Percentiles rank a stretch among this genome's conserved stretches.
phyloP scores from a whole-genome alignment of 306 rosid species.

The Citrullus mucosospermus region DNA sequence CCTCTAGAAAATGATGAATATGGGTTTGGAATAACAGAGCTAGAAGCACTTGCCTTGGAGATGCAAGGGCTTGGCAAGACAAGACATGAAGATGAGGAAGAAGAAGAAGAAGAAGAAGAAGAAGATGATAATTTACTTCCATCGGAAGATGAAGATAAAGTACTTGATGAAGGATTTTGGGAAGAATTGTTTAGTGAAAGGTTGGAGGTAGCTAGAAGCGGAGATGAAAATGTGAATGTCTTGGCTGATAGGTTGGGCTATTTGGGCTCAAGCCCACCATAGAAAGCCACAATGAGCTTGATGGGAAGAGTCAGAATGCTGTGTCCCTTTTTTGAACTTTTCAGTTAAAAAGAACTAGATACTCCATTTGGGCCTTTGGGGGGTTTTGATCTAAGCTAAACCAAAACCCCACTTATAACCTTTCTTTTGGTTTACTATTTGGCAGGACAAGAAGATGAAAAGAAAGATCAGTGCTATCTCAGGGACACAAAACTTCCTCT shows the following conservation, averaged over 20 bases:
- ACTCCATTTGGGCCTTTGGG: background rate
- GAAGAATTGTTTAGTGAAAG: constrained; percentile 32
- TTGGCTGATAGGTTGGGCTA: constrained; percentile 42
- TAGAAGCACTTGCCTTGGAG: constrained; percentile 68
- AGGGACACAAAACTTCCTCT: background rate
- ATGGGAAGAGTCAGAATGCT: background rate
- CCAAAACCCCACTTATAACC: background rate
- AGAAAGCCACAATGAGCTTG: background rate
- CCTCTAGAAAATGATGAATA: constrained; percentile 30
- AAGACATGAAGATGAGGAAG: constrained; percentile 23
- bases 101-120: constrained; percentile 3
- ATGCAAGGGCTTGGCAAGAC: constrained; percentile 57
- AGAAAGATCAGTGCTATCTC: background rate
- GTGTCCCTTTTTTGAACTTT: background rate
- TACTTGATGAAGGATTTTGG: constrained; percentile 53
- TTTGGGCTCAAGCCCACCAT: constrained; percentile 44
- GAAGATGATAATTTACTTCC: constrained; percentile 12
- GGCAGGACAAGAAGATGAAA: background rate
- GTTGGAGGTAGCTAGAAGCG: constrained; percentile 27
- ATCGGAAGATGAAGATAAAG: constrained; percentile 39
- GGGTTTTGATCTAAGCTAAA: background rate
- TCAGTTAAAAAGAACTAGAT: background rate
- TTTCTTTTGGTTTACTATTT: background rate
- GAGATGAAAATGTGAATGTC: constrained; percentile 39
- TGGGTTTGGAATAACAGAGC: constrained; percentile 49